These are phyloP conservation scores for Daldinia childiae DNA, from an alignment of 495 filamentous ascomycete genomes.

Conservation along the genomic window DNA sequence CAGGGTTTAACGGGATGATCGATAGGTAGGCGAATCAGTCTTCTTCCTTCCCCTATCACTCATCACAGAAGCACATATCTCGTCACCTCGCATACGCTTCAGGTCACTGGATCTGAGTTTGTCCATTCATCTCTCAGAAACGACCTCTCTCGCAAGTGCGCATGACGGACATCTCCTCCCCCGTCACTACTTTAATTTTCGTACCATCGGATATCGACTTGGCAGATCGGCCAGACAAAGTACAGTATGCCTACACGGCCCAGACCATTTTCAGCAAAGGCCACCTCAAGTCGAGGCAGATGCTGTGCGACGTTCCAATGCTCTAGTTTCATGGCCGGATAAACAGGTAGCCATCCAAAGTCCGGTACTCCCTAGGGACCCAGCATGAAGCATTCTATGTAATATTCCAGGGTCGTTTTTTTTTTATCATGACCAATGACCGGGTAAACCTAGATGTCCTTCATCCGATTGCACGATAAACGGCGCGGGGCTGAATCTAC, in stretches of 20 bases:
- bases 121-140: constrained; percentile 48
- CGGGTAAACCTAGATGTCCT: constrained; percentile 45
- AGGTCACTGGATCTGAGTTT: constrained; percentile 53
- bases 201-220: constrained; percentile 35
- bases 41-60: constrained; percentile 28
- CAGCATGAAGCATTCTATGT: constrained; percentile 16
- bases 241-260: constrained; percentile 19
- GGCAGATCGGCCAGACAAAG: constrained; percentile 24
- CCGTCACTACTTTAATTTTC: constrained; percentile 34
- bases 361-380: constrained; percentile 32
- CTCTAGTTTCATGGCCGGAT: constrained; percentile 33
- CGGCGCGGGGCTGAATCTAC: constrained; percentile 48
- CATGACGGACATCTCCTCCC: constrained; percentile 38
- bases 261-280: constrained; percentile 18
- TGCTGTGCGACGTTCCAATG: constrained; percentile 29
- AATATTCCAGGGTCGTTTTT: constrained; percentile 33
- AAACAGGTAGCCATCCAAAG: constrained; percentile 34
- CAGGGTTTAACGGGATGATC: constrained; percentile 76
- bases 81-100: constrained; percentile 53
- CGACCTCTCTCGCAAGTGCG: constrained; percentile 50
- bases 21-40: constrained; percentile 79
- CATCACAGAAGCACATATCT: constrained; percentile 29
- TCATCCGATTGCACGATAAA: constrained; percentile 56
- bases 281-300: constrained; percentile 29
- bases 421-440: constrained; percentile 51